phyloP scores from a whole-genome alignment of 2,329 filamentous ascomycete species.

The Xylariaceae sp. region DNA sequence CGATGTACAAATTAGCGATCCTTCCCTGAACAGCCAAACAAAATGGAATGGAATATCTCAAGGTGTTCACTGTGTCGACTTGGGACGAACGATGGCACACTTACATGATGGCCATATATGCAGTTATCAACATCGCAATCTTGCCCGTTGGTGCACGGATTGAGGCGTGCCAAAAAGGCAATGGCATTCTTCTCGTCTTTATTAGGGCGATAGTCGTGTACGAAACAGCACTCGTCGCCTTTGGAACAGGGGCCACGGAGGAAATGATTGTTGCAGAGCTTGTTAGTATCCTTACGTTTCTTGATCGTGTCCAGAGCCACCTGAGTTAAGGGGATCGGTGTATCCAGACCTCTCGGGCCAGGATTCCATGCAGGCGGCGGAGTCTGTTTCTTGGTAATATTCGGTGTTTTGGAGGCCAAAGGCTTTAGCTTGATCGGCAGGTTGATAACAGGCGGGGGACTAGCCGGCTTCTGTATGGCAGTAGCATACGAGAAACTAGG shows the following conservation, averaged over 20 bases:
- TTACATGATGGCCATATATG: slow-evolving; percentile 62
- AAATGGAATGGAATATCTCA: too few species aligned
- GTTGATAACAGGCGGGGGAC: slow-evolving; percentile 43
- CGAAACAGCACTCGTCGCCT: slow-evolving; percentile 53
- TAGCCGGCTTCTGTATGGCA: slow-evolving; percentile 37
- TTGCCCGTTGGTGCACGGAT: slow-evolving; percentile 57
- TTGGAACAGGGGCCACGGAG: slow-evolving; percentile 57
- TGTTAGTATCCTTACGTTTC: slow-evolving; percentile 52
- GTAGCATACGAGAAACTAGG: slow-evolving; percentile 39
- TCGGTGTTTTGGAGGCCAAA: slow-evolving; percentile 33
- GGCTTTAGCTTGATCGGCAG: slow-evolving; percentile 32
- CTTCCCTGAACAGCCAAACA: too few species aligned
- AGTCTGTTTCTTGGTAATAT: slow-evolving; percentile 27
- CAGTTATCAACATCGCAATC: slow-evolving; percentile 57
- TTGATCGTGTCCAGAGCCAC: slow-evolving; percentile 53
- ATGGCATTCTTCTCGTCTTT: slow-evolving; percentile 57
- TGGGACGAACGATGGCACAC: slow-evolving; percentile 23
- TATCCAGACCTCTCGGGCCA: slow-evolving; percentile 53
- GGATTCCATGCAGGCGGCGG: slow-evolving; percentile 49
- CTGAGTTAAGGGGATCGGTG: slow-evolving; percentile 46
- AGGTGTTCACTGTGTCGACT: background rate
- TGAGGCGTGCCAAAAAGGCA: slow-evolving; percentile 53
- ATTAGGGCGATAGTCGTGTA: slow-evolving; percentile 53
- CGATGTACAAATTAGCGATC: background rate
- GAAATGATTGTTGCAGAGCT: slow-evolving; percentile 63